Evolutionary conservation across 2,329 filamentous ascomycete genomes (phyloP).

Genomic region (Stagonosporopsis tanaceti): DNA sequence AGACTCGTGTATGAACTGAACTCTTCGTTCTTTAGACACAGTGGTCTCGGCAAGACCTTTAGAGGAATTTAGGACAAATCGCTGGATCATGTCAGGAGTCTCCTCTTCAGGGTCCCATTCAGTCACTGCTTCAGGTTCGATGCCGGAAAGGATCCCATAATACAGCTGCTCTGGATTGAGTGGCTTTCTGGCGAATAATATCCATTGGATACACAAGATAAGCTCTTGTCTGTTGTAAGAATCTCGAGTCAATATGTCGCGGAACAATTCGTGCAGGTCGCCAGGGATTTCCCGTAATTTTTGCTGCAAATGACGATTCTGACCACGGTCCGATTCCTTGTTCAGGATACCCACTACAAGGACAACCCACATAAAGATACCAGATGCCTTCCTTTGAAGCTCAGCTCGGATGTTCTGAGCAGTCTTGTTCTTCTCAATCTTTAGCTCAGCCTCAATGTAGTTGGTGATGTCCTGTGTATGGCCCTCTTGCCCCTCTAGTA

Average conservation of each 20-base stretch:
- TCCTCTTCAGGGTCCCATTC: slow-evolving; percentile 26
- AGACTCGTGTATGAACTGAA: slow-evolving; percentile 45
- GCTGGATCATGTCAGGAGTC: slow-evolving; percentile 17
- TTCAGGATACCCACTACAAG: slow-evolving; percentile 53
- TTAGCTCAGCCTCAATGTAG: slow-evolving; percentile 32
- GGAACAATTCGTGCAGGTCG: slow-evolving; percentile 56
- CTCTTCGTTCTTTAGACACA: slow-evolving; percentile 23
- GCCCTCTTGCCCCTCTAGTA: slow-evolving; percentile 48
- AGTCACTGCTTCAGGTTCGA: slow-evolving; percentile 12
- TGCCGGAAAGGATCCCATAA: slow-evolving; percentile 22
- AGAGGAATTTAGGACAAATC: slow-evolving; percentile 33
- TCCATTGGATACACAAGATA: slow-evolving; percentile 28
- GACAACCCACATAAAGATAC: slow-evolving; percentile 55
- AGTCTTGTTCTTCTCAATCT: slow-evolving; percentile 29
- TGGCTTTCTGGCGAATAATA: slow-evolving; percentile 28
- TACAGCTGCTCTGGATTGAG: slow-evolving; percentile 29
- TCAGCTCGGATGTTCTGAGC: slow-evolving; percentile 35
- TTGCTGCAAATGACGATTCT: slow-evolving; percentile 38
- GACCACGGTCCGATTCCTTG: slow-evolving; percentile 47
- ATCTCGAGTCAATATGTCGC: slow-evolving; percentile 55
- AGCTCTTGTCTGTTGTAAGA: slow-evolving; percentile 17
- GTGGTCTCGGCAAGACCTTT: slow-evolving; percentile 36
- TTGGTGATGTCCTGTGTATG: slow-evolving; percentile 50
- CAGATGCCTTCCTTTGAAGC: slow-evolving; percentile 50
- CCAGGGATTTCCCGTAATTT: slow-evolving; percentile 44